These are phyloP conservation scores for Trifolium dubium DNA, from an alignment of 306 rosid species.

Conservation along the genomic window DNA sequence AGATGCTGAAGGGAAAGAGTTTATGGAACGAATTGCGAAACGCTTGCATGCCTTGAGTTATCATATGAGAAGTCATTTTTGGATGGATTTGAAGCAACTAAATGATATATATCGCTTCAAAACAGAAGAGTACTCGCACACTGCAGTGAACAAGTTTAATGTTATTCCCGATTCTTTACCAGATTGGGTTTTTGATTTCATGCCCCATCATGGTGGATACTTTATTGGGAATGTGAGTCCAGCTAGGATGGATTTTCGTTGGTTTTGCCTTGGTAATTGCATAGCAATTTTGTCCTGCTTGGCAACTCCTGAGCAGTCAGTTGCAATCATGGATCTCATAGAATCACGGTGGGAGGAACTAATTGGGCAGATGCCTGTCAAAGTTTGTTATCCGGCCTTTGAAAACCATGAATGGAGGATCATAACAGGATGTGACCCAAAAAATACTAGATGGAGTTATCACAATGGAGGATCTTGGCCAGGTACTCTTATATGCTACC, in stretches of 20 bases:
- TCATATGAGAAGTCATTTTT: constrained; percentile 86
- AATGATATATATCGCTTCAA: constrained; percentile 85
- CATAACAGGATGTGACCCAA: constrained; percentile 80
- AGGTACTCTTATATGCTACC: constrained; percentile 50
- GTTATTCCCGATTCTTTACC: constrained; percentile 93
- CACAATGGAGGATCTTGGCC: constrained; percentile 98
- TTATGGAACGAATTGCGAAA: constrained; percentile 64
- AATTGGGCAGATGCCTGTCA: constrained; percentile 84
- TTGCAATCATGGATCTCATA: constrained; percentile 90
- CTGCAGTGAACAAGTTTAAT: constrained; percentile 91
- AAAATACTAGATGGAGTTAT: constrained; percentile 92
- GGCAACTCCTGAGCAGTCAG: constrained; percentile 87
- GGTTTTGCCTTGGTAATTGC: constrained; percentile 91
- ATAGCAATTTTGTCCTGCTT: constrained; percentile 82
- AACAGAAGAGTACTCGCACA: constrained; percentile 94
- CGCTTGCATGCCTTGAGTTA: constrained; percentile 84
- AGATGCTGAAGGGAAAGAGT: constrained; percentile 82
- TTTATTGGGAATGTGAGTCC: constrained; percentile 90
- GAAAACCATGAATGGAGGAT: constrained; percentile 79
- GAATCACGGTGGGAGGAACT: constrained; percentile 88
- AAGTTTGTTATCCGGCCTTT: constrained; percentile 89
- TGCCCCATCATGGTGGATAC: constrained; percentile 86
- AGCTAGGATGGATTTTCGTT: constrained; percentile 91
- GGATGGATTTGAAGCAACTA: constrained; percentile 89
- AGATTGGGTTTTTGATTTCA: constrained; percentile 86